Base-by-base conservation (phyloP, 2,329 filamentous ascomycete species). In the Ilyonectria mors-panacis region DNA sequence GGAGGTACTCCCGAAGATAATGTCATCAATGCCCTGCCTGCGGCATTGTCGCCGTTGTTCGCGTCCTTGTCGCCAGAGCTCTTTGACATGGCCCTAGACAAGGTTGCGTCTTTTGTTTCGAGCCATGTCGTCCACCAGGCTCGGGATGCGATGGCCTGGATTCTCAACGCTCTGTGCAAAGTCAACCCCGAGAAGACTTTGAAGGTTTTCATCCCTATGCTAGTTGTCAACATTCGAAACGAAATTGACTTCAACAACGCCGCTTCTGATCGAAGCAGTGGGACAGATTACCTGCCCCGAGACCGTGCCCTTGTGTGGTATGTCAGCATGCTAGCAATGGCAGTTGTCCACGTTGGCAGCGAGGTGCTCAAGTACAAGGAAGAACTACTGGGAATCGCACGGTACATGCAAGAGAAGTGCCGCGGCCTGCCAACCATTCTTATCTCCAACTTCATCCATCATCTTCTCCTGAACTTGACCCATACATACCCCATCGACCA, bases 181-280 rank as follows among this genome's bases (percentile, higher is more conserved):
- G 94, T 97, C 73, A 94, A 97, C 74, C 95, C 97, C 0, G 91
- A 95, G 78, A 98, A 98, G 83, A 94, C 96, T 0, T 85, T 99
- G 57, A 96, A 95, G 78, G 90, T 94, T 15, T 93, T 99, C 62
- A 87, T 99, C 35, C 96, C 96, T 1, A 94, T 97, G 84, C 86
- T 98, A 59, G 92, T 97, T 57, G 88, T 93, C 78, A 95, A 94
- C 63, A 99, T 99, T 71, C 93, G 95, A 69, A 97, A 94, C 67
- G 96, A 99, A 80, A 99, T 99, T 72, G 95, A 97, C 76, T 94
- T 95, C 80, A 99, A 98, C 78, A 94, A 95, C 56, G 96, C 96
- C 21, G 97, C 95, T 2, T 98, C 95, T 2, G 97, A 97, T 64
- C 89, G 96, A 74, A 98, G 94, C 63, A 97, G 94, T 62, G 96